Evolutionary conservation across 805 yeast species (phyloP), one percentile per base, ranked within the genome.

Genomic region (Yamadazyma nakazawae): DNA sequence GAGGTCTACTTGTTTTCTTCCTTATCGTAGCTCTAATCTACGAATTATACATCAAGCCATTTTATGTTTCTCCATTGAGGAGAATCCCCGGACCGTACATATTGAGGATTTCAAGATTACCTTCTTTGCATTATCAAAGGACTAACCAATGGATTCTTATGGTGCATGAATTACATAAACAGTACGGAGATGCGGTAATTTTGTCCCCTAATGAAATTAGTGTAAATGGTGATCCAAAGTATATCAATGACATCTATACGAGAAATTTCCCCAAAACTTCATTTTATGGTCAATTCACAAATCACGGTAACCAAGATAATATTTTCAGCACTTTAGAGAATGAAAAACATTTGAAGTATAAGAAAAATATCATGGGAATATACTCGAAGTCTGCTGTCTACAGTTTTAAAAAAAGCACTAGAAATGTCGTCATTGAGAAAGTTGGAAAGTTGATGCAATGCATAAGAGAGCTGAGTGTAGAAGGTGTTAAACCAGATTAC

Each of bases 171-270:
- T 62, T 83, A 47, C 91, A 85, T 55, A 40, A 58, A 39, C 59
- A 65, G 47, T 82, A 82, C 54, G 91, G 90, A 1, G 75, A 83
- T 7, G 78, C 84, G 3, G 81, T 85, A 5, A 67, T 85, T 18
- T 61, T 85, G 12, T 73, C 81, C 1, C 89, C 90, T 2, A 62
- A 66, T 19, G 89, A 83, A 53, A 67, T 85, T 16, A 81, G 85
- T 42, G 74, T 84, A 38, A 70, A 78, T 38, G 75, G 72, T 1
- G 80, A 82, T 43, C 56, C 71, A 4, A 71, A 70, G 40, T 76
- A 68, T 50, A 52, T 82, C 35, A 76, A 75, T 52, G 80, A 79
- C 37, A 74, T 85, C 17, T 85, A 85, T 59, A 62, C 77, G 45
- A 73, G 70, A 48, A 67, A 84, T 67, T 67, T 74, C 67, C 75